phyloP scores from a whole-genome alignment of 768 basidiomycete genomes.

The Lactarius psammicola region DNA sequence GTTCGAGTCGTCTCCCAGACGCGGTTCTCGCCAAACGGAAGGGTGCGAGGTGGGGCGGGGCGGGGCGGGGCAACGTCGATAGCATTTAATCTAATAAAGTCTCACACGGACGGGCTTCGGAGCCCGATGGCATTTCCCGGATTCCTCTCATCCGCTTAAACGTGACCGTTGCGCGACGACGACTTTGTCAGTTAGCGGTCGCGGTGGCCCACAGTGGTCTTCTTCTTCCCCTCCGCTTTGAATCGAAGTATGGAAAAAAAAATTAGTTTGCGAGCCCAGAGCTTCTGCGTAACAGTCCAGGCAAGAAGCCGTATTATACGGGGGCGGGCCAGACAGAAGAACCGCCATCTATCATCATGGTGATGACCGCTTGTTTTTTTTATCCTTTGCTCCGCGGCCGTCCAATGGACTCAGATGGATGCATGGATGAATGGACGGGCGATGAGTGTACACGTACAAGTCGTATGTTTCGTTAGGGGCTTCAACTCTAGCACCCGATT shows the following conservation, averaged over 20 bases:
- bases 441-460: background rate
- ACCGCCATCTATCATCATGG: background rate
- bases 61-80: background rate
- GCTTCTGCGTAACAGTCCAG: background rate
- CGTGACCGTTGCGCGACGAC: background rate
- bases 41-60: background rate
- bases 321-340: background rate
- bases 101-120: constrained; percentile 11
- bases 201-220: background rate
- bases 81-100: background rate
- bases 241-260: background rate
- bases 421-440: background rate
- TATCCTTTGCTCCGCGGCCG: background rate
- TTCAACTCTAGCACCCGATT: background rate
- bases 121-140: constrained; percentile 19
- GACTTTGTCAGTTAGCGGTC: background rate
- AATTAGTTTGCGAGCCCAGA: background rate
- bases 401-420: background rate
- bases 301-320: background rate
- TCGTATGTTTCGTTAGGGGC: background rate
- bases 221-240: background rate
- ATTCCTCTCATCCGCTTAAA: constrained; percentile 16
- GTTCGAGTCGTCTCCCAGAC: background rate
- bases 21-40: background rate
- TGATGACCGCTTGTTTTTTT: background rate